A percentile compares a stretch with the other conserved stretches of the same genome.
Evolutionary conservation across 2,329 filamentous ascomycete genomes (phyloP).

Genomic region (Aspergillus brasiliensis): DNA sequence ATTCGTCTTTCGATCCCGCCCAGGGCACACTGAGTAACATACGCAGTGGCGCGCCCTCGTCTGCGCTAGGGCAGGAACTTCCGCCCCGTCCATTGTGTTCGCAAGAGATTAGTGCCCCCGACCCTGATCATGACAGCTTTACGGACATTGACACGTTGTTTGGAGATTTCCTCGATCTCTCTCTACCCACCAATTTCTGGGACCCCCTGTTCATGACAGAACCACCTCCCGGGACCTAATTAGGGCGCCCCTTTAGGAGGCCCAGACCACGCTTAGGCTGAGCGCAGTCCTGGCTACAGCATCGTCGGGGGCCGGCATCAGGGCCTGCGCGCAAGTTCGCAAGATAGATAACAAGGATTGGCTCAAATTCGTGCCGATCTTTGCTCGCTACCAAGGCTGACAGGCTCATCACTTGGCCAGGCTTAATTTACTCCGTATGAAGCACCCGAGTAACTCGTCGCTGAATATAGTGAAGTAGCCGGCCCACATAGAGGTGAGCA

Average conservation of each 20-base stretch:
- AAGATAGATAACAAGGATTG: neutral
- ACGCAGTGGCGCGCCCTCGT: neutral
- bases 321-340: neutral
- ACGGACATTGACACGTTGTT: slow-evolving; percentile 40
- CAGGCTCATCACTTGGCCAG: neutral
- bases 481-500: neutral
- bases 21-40: neutral
- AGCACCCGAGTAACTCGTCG: no score
- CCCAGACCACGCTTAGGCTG: neutral
- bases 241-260: neutral
- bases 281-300: neutral
- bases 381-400: neutral
- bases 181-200: slow-evolving; percentile 40
- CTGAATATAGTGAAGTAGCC: no score
- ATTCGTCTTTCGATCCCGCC: neutral
- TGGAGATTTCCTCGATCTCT: slow-evolving; percentile 39
- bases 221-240: slow-evolving; percentile 8
- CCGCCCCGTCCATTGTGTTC: slow-evolving; percentile 39
- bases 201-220: slow-evolving; percentile 34
- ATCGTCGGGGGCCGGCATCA: neutral
- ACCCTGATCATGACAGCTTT: slow-evolving; percentile 39
- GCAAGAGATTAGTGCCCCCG: slow-evolving; percentile 50
- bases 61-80: neutral
- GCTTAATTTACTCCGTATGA: neutral
- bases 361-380: neutral